phyloP scores from a whole-genome alignment of 2,329 filamentous ascomycete species.

The Botrytis squamosa region DNA sequence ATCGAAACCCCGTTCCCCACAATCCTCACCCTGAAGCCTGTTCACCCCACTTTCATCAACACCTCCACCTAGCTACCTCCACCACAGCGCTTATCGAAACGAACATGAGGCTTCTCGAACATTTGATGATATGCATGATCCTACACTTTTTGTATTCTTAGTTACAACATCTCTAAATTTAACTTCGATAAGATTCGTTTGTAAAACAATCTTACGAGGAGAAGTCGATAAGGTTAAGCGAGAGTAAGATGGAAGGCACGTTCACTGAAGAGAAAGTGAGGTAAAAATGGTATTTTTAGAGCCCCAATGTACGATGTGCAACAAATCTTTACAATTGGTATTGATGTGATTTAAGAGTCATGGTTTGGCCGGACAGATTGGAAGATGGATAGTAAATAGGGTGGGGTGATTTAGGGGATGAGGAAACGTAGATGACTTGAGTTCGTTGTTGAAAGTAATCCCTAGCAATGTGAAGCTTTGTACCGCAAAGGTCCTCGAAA shows the following conservation, averaged over 20 bases:
- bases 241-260: background rate
- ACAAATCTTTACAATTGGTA: background rate
- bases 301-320: slow-evolving; percentile 7
- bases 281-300: background rate
- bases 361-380: background rate
- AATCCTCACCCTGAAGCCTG: background rate
- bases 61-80: background rate
- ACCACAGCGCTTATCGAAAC: slow-evolving; percentile 2
- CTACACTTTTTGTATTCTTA: background rate
- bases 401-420: background rate
- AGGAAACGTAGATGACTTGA: background rate
- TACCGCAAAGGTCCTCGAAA: background rate
- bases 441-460: background rate
- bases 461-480: background rate
- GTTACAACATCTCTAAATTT: background rate
- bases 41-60: background rate
- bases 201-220: background rate
- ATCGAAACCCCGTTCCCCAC: background rate
- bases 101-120: background rate
- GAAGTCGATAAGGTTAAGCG: background rate
- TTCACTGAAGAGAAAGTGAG: background rate
- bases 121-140: background rate
- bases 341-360: background rate
- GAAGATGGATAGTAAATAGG: background rate
- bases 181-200: background rate